Evolutionary conservation across 2,329 filamentous ascomycete genomes (phyloP).

Genomic region (Ciborinia camelliae): DNA sequence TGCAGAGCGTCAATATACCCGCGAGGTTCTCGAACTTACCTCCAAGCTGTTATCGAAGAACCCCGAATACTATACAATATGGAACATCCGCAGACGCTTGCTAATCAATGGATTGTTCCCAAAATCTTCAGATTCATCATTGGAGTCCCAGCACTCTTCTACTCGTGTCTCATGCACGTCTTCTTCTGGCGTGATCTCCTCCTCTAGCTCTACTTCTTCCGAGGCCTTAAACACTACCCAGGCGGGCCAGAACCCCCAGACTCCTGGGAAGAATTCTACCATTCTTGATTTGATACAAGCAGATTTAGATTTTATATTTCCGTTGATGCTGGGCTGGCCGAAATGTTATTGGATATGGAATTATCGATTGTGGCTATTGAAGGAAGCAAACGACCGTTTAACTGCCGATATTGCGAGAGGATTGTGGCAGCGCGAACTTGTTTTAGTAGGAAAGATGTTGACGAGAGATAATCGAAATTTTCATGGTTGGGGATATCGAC

Average conservation of each 20-base stretch:
- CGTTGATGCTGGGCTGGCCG: constrained; percentile 77
- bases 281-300: constrained; percentile 58
- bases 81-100: constrained; percentile 79
- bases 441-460: constrained; percentile 83
- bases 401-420: constrained; percentile 52
- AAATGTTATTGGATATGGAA: constrained; percentile 99
- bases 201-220: constrained; percentile 55
- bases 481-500: constrained; percentile 91
- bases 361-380: constrained; percentile 81
- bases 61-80: constrained; percentile 87
- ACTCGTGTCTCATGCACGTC: too few species aligned
- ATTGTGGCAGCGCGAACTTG: constrained; percentile 83
- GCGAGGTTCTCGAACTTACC: constrained; percentile 62
- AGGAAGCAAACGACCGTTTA: constrained; percentile 65
- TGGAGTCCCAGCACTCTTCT: constrained; percentile 51
- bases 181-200: constrained; percentile 60
- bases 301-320: constrained; percentile 80
- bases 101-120: constrained; percentile 57
- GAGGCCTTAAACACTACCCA: constrained; percentile 51
- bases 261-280: constrained; percentile 50
- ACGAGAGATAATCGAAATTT: constrained; percentile 85
- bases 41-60: constrained; percentile 73
- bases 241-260: constrained; percentile 46
- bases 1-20: constrained; percentile 37
- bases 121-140: constrained; percentile 50